Conservation (phyloP, 1,139 yeast species). For the Taphrina deformans region DNA sequence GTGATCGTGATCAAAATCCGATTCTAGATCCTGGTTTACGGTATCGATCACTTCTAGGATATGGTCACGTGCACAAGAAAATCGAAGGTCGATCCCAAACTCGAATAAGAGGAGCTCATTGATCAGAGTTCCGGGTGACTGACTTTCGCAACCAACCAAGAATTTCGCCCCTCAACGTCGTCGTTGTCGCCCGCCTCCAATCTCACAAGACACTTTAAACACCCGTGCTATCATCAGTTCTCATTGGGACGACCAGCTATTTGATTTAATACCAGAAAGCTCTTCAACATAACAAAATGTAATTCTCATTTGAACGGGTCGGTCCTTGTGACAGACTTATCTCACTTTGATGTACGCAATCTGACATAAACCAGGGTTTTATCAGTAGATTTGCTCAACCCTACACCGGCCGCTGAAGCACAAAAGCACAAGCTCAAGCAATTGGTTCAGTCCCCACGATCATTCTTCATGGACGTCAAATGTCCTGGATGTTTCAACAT, state of each 20-base stretch:
- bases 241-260: too few relatives aligned
- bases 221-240: too few relatives aligned
- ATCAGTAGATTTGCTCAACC: conserved; percentile 58
- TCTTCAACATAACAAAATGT: neutral
- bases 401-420: conserved; percentile 93
- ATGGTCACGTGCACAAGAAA: neutral
- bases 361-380: conserved; percentile 27
- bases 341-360: neutral
- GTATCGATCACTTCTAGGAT: neutral
- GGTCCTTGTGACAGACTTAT: neutral
- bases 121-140: conserved; percentile 10
- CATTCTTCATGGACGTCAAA: conserved; percentile 74
- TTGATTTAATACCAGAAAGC: too few relatives aligned
- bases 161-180: conserved; percentile 10
- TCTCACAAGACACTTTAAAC: conserved; percentile 7
- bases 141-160: conserved; percentile 21
- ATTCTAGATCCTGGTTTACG: neutral
- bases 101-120: neutral
- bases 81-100: too few relatives aligned
- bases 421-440: conserved; percentile 96
- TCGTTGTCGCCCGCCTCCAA: neutral
- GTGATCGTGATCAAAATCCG: neutral
- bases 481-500: conserved; percentile 96
- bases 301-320: neutral
- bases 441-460: conserved; percentile 96